Evolutionary conservation across 305 asterid species (phyloP).

Genomic region (Fraxinus floribunda): DNA sequence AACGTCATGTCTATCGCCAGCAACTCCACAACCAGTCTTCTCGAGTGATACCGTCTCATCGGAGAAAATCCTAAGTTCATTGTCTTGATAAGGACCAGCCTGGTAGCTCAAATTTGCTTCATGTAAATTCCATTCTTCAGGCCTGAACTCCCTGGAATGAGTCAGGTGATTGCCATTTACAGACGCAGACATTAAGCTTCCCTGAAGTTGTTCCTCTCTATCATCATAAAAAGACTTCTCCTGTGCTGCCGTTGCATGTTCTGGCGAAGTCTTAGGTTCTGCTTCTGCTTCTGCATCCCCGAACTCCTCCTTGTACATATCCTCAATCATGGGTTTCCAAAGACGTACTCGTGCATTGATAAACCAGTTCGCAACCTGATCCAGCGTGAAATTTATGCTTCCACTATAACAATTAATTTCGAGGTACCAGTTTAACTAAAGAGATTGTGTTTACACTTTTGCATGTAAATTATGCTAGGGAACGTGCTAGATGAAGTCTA

Average conservation of each 20-base stretch:
- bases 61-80: conserved; percentile 21
- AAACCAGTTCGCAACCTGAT: conserved; percentile 86
- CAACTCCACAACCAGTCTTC: conserved; percentile 19
- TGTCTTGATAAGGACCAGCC: conserved; percentile 33
- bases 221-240: conserved; percentile 41
- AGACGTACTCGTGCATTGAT: conserved; percentile 82
- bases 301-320: conserved; percentile 81
- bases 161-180: conserved; percentile 25
- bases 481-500: background rate
- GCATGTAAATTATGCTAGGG: background rate
- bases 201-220: conserved; percentile 42
- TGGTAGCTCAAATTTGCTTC: conserved; percentile 31
- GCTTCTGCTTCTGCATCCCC: conserved; percentile 44
- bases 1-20: conserved; percentile 13
- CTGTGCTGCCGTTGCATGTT: conserved; percentile 33
- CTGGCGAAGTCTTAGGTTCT: conserved; percentile 48
- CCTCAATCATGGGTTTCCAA: conserved; percentile 92
- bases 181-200: conserved; percentile 26
- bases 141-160: conserved; percentile 26
- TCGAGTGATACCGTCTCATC: conserved; percentile 14
- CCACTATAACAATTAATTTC: background rate
- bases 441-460: background rate
- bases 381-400: conserved; percentile 6
- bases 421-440: background rate
- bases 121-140: conserved; percentile 24